Conservation (phyloP, 208 protist species). For the Wallacemonas sp. region DNA sequence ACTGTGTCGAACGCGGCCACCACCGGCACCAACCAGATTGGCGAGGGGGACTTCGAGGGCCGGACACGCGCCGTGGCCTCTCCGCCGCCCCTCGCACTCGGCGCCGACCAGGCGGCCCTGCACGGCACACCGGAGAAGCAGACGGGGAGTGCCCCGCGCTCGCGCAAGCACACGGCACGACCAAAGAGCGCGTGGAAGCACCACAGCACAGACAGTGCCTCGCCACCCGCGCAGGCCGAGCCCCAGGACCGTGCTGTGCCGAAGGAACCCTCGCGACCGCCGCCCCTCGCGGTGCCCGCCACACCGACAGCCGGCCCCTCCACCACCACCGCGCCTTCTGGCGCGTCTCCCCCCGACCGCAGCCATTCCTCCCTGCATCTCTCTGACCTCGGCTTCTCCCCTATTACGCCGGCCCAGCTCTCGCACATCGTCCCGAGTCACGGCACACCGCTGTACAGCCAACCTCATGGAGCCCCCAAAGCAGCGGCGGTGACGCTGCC, state of each 20-base stretch:
- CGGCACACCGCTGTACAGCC: background rate
- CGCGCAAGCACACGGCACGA: slow-evolving; percentile 8
- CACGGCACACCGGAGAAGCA: background rate
- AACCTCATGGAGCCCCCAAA: background rate
- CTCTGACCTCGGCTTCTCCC: slow-evolving; percentile 11
- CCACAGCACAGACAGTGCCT: background rate
- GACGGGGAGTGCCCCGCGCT: background rate
- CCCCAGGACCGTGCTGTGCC: background rate
- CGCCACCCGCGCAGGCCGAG: background rate
- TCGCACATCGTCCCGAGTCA: background rate
- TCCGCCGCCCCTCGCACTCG: too few species aligned
- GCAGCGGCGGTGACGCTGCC: slow-evolving; percentile 1
- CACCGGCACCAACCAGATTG: slow-evolving; percentile 15
- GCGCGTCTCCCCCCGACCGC: slow-evolving; percentile 1
- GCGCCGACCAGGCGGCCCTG: too few species aligned
- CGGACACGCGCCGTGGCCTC: too few species aligned
- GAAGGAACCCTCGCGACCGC: background rate
- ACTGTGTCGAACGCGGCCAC: slow-evolving; percentile 16
- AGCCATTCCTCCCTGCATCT: slow-evolving; percentile 11
- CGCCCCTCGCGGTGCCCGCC: background rate
- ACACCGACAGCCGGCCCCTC: background rate
- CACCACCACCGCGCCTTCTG: background rate
- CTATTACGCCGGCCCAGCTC: background rate
- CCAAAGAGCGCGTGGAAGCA: slow-evolving; percentile 16
- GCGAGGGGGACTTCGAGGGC: background rate